Evolutionary conservation across 331 rosid species (phyloP).

Genomic region (Phaseolus coccineus): DNA sequence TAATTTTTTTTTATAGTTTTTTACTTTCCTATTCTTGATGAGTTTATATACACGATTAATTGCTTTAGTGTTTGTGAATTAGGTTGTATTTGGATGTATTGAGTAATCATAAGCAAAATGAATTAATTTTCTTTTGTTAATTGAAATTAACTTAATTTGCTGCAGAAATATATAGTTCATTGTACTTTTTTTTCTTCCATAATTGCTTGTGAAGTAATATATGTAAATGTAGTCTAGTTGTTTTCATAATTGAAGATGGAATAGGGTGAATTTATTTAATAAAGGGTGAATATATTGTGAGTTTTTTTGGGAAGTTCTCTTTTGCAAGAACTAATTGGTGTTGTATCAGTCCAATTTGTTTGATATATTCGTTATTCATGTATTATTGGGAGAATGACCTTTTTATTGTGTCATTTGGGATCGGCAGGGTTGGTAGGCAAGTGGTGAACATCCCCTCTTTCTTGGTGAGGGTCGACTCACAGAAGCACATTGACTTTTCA

Average conservation of each 20-base stretch:
- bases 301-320: not conserved
- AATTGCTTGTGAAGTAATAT: too few relatives aligned
- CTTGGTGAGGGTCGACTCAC: slow-evolving; percentile 69
- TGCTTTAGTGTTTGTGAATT: not conserved
- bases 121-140: not conserved
- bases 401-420: not conserved
- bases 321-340: not conserved
- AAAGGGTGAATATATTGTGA: not conserved
- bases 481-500: slow-evolving; percentile 71
- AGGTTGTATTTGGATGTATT: not conserved
- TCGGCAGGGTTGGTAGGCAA: slow-evolving; percentile 72
- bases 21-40: too few relatives aligned
- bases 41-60: too few relatives aligned
- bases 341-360: not conserved
- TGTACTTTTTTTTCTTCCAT: too few relatives aligned
- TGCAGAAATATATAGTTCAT: not conserved
- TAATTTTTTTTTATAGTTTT: too few relatives aligned
- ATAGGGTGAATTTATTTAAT: not conserved
- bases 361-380: not conserved
- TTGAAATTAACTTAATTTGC: not conserved
- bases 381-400: not conserved
- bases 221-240: not conserved
- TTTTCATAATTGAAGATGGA: not conserved
- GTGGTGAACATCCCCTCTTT: slow-evolving; percentile 74
- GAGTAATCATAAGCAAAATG: not conserved